A percentile compares a stretch with the other conserved stretches of the same genome.
Evolutionary conservation across 805 yeast genomes (phyloP).

Genomic region (Cephaloascus albidus): DNA sequence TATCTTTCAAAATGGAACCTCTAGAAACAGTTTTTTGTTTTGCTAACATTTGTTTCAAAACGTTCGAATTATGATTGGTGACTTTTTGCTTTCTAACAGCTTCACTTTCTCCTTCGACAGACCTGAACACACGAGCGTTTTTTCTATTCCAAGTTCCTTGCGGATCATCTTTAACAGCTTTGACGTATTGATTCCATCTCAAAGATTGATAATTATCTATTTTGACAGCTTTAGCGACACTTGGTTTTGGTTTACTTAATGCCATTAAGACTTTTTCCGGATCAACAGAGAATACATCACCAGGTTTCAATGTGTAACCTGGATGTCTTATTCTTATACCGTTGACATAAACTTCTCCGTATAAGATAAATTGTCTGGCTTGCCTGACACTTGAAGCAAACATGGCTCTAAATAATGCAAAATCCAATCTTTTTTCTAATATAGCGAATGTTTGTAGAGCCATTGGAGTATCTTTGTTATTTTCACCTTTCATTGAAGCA

Average conservation of each 20-base stretch:
- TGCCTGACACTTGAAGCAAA: conserved; percentile 92
- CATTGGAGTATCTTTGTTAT: conserved; percentile 62
- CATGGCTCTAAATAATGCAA: conserved; percentile 85
- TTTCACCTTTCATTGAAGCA: conserved; percentile 59
- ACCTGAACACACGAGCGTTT: conserved; percentile 27
- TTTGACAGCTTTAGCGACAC: conserved; percentile 54
- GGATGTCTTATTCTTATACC: conserved; percentile 76
- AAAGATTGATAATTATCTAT: conserved; percentile 65
- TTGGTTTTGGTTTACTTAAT: conserved; percentile 78
- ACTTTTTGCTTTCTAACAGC: conserved; percentile 9
- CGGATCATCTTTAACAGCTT: conserved; percentile 47
- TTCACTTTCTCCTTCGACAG: conserved; percentile 8
- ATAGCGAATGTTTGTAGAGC: conserved; percentile 83
- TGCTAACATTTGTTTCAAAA: conserved; percentile 33
- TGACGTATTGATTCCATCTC: conserved; percentile 69
- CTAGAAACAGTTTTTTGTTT: conserved; percentile 33
- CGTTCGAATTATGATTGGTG: conserved; percentile 21
- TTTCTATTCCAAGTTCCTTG: conserved; percentile 44
- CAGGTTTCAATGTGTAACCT: conserved; percentile 65
- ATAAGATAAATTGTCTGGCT: conserved; percentile 79
- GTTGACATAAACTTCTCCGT: conserved; percentile 79
- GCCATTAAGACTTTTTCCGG: conserved; percentile 84
- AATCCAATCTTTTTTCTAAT: conserved; percentile 81
- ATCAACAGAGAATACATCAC: conserved; percentile 78
- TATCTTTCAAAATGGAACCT: conserved; percentile 32